Evolutionary conservation across 2,329 filamentous ascomycete genomes (phyloP).

Genomic region (Fusarium nisikadoi): DNA sequence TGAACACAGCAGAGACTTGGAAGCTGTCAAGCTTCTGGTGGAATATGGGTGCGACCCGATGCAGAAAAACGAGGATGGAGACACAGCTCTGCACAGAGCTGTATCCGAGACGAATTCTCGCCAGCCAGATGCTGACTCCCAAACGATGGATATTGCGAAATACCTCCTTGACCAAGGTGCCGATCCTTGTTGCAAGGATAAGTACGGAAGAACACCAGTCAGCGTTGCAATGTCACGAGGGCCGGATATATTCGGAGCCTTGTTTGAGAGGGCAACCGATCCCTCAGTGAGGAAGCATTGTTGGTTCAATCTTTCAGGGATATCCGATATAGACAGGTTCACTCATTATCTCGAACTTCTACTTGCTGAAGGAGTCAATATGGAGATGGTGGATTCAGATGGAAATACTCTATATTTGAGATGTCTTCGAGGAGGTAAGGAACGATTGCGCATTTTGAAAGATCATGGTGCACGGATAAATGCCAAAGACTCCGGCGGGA

Average conservation of each 20-base stretch:
- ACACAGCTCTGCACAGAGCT: not conserved
- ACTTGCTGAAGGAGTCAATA: constrained; percentile 23
- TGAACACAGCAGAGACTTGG: not conserved
- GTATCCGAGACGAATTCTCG: not conserved
- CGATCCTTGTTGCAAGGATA: constrained; percentile 7
- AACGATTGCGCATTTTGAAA: not conserved
- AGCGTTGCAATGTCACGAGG: not conserved
- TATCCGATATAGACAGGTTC: not conserved
- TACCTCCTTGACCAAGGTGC: constrained; percentile 30
- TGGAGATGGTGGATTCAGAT: not conserved
- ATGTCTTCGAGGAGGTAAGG: not conserved
- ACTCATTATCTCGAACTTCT: constrained; percentile 9
- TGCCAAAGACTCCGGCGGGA: constrained; percentile 9
- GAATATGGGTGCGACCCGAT: constrained; percentile 27
- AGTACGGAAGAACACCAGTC: not conserved
- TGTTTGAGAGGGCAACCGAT: constrained; percentile 19
- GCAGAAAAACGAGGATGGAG: not conserved
- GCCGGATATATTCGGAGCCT: not conserved
- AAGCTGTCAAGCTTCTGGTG: constrained; percentile 20
- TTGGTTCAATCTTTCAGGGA: constrained; percentile 21
- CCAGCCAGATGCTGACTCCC: not conserved
- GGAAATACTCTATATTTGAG: constrained; percentile 28
- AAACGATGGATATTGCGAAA: constrained; percentile 1
- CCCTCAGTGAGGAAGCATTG: not conserved
- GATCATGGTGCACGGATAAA: constrained; percentile 11